phyloP scores from a whole-genome alignment of 768 basidiomycete genomes.

The Xerocomellus amylosporus region DNA sequence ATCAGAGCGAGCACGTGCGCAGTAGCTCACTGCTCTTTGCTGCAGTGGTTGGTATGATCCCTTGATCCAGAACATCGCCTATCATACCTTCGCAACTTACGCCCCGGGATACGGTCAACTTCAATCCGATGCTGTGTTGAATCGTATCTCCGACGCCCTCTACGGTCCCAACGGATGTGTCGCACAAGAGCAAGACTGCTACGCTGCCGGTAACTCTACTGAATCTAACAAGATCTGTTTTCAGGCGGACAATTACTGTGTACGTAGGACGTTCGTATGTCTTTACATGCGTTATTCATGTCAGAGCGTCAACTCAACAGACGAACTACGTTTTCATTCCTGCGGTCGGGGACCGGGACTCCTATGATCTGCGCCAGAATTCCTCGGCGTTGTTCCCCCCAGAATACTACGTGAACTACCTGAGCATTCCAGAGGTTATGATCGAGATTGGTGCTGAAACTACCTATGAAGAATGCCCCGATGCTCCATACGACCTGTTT shows the following conservation, averaged over 20 bases:
- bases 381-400: slow-evolving; percentile 53
- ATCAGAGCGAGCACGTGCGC: neutral
- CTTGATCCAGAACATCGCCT: slow-evolving; percentile 58
- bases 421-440: slow-evolving; percentile 37
- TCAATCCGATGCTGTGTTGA: slow-evolving; percentile 44
- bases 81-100: slow-evolving; percentile 55
- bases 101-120: slow-evolving; percentile 70
- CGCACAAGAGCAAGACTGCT: slow-evolving; percentile 55
- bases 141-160: slow-evolving; percentile 46
- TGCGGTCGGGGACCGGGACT: slow-evolving; percentile 51
- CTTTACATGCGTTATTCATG: neutral
- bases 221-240: slow-evolving; percentile 50
- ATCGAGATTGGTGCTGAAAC: slow-evolving; percentile 51
- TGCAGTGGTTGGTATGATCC: slow-evolving; percentile 66
- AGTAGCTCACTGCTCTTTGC: neutral
- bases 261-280: slow-evolving; percentile 31
- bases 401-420: slow-evolving; percentile 50
- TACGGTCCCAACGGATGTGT: slow-evolving; percentile 50
- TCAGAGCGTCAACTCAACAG: slow-evolving; percentile 26
- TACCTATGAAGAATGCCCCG: slow-evolving; percentile 48
- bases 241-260: slow-evolving; percentile 54
- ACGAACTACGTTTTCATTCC: slow-evolving; percentile 46
- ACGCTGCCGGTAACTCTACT: slow-evolving; percentile 46
- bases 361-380: slow-evolving; percentile 58
- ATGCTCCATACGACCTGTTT: slow-evolving; percentile 43